Conservation (phyloP, 1,284 basidiomycete species). For the Ustilago tritici region DNA sequence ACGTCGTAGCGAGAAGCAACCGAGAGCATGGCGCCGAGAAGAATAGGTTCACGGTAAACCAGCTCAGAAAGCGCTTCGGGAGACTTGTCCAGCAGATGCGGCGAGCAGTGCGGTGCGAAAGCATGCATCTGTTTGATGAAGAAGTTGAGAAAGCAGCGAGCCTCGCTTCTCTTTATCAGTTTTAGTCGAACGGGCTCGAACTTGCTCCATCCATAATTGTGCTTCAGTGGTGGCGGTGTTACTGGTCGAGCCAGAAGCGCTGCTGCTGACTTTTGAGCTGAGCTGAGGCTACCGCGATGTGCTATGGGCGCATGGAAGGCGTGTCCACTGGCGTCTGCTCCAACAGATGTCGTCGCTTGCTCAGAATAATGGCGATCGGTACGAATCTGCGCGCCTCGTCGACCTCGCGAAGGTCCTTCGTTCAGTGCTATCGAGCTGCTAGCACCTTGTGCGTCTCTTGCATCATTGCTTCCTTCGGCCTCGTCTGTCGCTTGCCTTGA, state of each 20-base stretch:
- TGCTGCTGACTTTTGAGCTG: slow-evolving; percentile 30
- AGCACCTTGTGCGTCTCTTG: not conserved
- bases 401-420: not conserved
- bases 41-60: slow-evolving; percentile 47
- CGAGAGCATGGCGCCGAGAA: slow-evolving; percentile 57
- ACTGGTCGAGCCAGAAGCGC: slow-evolving; percentile 33
- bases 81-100: slow-evolving; percentile 49
- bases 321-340: not conserved
- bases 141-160: slow-evolving; percentile 54
- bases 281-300: slow-evolving; percentile 13
- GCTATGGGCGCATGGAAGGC: slow-evolving; percentile 7
- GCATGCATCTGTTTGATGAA: slow-evolving; percentile 54
- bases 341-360: slow-evolving; percentile 7
- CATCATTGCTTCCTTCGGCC: slow-evolving; percentile 4
- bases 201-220: slow-evolving; percentile 53
- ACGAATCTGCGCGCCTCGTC: not conserved
- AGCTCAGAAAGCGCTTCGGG: slow-evolving; percentile 54
- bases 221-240: slow-evolving; percentile 51
- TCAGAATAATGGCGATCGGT: slow-evolving; percentile 16
- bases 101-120: slow-evolving; percentile 55
- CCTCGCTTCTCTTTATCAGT: slow-evolving; percentile 51
- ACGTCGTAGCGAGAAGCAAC: slow-evolving; percentile 55
- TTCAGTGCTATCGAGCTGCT: not conserved
- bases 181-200: slow-evolving; percentile 57
- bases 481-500: slow-evolving; percentile 31